Base-by-base conservation (phyloP, 805 yeast genomes). In the Wickerhamomyces bisporus region DNA sequence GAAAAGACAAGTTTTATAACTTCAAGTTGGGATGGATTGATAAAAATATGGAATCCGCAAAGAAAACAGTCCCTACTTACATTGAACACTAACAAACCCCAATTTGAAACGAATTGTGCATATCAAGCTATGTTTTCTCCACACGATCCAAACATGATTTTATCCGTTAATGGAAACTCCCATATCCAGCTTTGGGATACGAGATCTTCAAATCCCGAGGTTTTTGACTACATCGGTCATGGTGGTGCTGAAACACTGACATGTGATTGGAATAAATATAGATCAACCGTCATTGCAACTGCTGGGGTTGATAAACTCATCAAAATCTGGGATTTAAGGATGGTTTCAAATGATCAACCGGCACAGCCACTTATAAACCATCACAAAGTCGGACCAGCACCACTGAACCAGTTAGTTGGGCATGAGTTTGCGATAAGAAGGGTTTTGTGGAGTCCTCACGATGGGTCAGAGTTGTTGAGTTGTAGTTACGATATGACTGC, bases 401-500 rank as follows among this genome's bases (percentile, higher is more conserved):
- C 91, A 16, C 60, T 75, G 32, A 87, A 86, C 55, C 91, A 84
- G 57, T 64, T 89, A 17, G 61, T 75, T 23, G 96, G 96, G 6
- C 98, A 91, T 60, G 93, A 86, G 35, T 81, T 85, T 52, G 96
- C 98, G 0, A 83, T 93, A 10, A 66, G 95, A 42, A 77, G 77
- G 53, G 78, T 89, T 5, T 66, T 74, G 30, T 91, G 96, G 96
- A 83, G 94, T 2, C 97, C 98, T 1, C 97, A 91, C 62, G 66
- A 70, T 32, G 74, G 85, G 4, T 81, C 78, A 40, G 76, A 77
- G 42, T 59, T 93, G 28, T 57, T 89, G 42, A 77, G 86, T 35
- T 76, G 87, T 7, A 82, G 95, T 8, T 91, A 89, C 58, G 98
- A 91, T 57, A 91, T 91, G 96, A 84, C 94, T 0, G 81, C 86